Conservation (phyloP, 1,139 yeast species). For the Candida smagusa region DNA sequence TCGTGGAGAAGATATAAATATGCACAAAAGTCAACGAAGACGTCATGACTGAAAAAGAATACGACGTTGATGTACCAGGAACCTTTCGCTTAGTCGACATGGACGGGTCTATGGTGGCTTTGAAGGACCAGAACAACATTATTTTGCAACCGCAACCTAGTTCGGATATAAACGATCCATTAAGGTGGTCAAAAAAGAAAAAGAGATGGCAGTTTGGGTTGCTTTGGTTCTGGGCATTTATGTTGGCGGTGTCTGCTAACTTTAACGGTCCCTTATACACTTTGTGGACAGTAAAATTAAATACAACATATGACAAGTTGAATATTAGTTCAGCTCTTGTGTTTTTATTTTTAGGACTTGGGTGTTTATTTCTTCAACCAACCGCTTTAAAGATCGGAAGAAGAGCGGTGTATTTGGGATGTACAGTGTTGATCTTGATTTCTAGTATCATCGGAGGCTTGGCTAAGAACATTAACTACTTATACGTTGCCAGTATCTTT, state of each 20-base stretch:
- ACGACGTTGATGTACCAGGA: slow-evolving; percentile 45
- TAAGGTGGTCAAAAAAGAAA: slow-evolving; percentile 33
- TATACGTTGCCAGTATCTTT: slow-evolving; percentile 33
- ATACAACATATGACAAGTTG: slow-evolving; percentile 25
- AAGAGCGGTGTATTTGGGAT: slow-evolving; percentile 33
- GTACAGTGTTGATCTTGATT: slow-evolving; percentile 30
- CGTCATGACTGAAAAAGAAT: background rate
- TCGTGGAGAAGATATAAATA: too few relatives aligned
- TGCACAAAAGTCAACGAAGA: background rate
- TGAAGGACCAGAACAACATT: slow-evolving; percentile 21
- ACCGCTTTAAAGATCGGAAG: slow-evolving; percentile 41
- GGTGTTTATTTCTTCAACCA: slow-evolving; percentile 39
- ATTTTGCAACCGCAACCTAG: slow-evolving; percentile 40
- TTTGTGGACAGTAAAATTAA: slow-evolving; percentile 30
- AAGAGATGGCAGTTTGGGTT: slow-evolving; percentile 31
- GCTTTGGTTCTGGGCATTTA: slow-evolving; percentile 29
- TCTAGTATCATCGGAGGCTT: slow-evolving; percentile 37
- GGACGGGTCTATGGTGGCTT: slow-evolving; percentile 32
- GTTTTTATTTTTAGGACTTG: slow-evolving; percentile 37
- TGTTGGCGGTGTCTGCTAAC: slow-evolving; percentile 39
- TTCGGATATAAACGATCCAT: slow-evolving; percentile 36
- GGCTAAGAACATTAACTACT: slow-evolving; percentile 22
- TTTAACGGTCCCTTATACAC: slow-evolving; percentile 43
- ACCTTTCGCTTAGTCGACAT: slow-evolving; percentile 57
- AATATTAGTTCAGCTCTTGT: slow-evolving; percentile 31